Evolutionary conservation across 768 basidiomycete species (phyloP).

Genomic region (Russula sp.): DNA sequence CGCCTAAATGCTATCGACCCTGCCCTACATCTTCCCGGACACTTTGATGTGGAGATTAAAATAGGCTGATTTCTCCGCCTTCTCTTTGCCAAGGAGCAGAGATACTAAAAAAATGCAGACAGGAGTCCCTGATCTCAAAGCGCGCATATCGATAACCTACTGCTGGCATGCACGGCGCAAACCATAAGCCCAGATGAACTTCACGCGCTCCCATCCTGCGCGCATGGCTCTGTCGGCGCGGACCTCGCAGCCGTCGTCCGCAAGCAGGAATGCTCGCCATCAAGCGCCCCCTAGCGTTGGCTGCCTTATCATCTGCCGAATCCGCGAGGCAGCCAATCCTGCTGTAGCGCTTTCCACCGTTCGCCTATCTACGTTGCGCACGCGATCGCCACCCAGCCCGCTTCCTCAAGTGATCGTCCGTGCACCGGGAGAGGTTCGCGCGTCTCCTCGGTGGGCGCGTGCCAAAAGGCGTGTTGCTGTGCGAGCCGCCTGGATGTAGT

Average conservation of each 20-base stretch:
- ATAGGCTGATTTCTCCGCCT: slow-evolving; percentile 50
- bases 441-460: slow-evolving; percentile 83
- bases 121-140: slow-evolving; percentile 87
- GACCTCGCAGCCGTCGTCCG: slow-evolving; percentile 89
- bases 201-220: slow-evolving; percentile 57
- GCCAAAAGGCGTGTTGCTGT: slow-evolving; percentile 84
- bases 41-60: slow-evolving; percentile 94
- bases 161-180: slow-evolving; percentile 77
- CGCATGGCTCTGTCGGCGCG: slow-evolving; percentile 96
- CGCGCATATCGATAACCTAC: slow-evolving; percentile 81
- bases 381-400: slow-evolving; percentile 76
- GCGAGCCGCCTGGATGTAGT: slow-evolving; percentile 96
- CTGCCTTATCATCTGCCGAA: slow-evolving; percentile 18
- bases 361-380: slow-evolving; percentile 91
- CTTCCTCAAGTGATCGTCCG: too few species aligned
- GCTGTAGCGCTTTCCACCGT: slow-evolving; percentile 64
- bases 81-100: not conserved
- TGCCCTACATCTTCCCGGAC: slow-evolving; percentile 78
- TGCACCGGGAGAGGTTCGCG: slow-evolving; percentile 79
- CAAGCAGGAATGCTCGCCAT: slow-evolving; percentile 87
- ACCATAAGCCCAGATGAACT: slow-evolving; percentile 55
- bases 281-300: slow-evolving; percentile 58
- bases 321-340: slow-evolving; percentile 51
- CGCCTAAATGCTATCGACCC: slow-evolving; percentile 94
- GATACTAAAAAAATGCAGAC: slow-evolving; percentile 4